Evolutionary conservation across 2,329 filamentous ascomycete species (phyloP).

Genomic region (Exophiala aquamarina): DNA sequence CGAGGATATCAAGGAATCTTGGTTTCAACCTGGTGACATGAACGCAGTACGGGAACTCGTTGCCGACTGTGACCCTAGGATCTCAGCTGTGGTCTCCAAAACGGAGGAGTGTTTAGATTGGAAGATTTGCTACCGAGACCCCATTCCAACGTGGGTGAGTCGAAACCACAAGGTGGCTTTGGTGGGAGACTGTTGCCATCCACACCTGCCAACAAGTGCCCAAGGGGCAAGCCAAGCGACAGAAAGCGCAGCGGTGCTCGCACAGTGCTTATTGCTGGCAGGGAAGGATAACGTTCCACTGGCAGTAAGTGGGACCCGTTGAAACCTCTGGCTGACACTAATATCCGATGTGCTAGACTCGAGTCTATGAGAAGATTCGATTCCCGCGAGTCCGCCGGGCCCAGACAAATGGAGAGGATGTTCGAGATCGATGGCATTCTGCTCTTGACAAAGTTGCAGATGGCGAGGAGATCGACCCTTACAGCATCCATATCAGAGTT

Average conservation of each 20-base stretch:
- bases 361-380: conserved; percentile 33
- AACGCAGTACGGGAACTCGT: conserved; percentile 53
- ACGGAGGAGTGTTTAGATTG: conserved; percentile 35
- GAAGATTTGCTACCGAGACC: conserved; percentile 34
- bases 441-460: conserved; percentile 46
- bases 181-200: conserved; percentile 41
- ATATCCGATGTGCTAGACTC: conserved; percentile 34
- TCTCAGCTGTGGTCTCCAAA: conserved; percentile 45
- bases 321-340: neutral
- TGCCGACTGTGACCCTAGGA: conserved; percentile 53
- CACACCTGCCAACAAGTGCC: conserved; percentile 43
- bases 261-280: conserved; percentile 22
- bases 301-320: conserved; percentile 10
- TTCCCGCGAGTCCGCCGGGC: conserved; percentile 44
- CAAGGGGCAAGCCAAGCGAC: conserved; percentile 45
- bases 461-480: conserved; percentile 48
- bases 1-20: conserved; percentile 54
- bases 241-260: conserved; percentile 44
- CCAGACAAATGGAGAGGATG: conserved; percentile 49
- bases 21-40: conserved; percentile 54
- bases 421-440: conserved; percentile 54
- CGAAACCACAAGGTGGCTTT: conserved; percentile 31
- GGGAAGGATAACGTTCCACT: conserved; percentile 19
- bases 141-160: conserved; percentile 29
- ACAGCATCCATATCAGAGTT: conserved; percentile 45